Evolutionary conservation across 768 basidiomycete genomes (phyloP).

Genomic region (Naganishia vishniacii): DNA sequence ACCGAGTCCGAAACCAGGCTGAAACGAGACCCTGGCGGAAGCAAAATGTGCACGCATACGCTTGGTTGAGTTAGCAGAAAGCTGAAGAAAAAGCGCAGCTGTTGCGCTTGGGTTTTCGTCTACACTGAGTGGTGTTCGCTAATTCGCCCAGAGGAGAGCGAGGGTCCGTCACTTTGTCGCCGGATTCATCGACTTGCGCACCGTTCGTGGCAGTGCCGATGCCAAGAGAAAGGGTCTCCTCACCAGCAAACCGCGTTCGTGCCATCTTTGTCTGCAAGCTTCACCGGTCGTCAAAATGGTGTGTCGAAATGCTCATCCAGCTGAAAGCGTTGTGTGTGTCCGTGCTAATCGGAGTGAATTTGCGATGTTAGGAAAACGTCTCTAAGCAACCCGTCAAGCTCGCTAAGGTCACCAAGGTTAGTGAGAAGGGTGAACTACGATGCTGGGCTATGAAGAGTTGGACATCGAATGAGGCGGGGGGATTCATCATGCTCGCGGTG

Average conservation of each 20-base stretch:
- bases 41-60: neutral
- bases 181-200: conserved; percentile 12
- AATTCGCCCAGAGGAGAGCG: neutral
- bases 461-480: neutral
- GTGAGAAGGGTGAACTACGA: neutral
- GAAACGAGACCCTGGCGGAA: conserved; percentile 10
- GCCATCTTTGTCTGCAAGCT: conserved; percentile 18
- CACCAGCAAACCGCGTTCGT: conserved; percentile 21
- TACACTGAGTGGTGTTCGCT: neutral
- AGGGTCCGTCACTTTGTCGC: neutral
- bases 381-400: conserved; percentile 72
- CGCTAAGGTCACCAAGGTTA: conserved; percentile 93
- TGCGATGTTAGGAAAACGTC: conserved; percentile 39
- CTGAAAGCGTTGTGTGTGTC: neutral
- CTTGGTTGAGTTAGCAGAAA: too few species aligned
- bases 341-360: neutral
- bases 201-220: neutral
- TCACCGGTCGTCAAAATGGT: conserved; percentile 29
- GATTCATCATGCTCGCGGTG: neutral
- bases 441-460: neutral
- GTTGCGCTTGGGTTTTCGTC: too few species aligned
- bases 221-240: too few species aligned
- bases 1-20: conserved; percentile 16
- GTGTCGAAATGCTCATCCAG: neutral
- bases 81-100: too few species aligned